Base-by-base conservation (phyloP, 192 early-diverging fungal genomes). In the Entomortierella chlamydospora region DNA sequence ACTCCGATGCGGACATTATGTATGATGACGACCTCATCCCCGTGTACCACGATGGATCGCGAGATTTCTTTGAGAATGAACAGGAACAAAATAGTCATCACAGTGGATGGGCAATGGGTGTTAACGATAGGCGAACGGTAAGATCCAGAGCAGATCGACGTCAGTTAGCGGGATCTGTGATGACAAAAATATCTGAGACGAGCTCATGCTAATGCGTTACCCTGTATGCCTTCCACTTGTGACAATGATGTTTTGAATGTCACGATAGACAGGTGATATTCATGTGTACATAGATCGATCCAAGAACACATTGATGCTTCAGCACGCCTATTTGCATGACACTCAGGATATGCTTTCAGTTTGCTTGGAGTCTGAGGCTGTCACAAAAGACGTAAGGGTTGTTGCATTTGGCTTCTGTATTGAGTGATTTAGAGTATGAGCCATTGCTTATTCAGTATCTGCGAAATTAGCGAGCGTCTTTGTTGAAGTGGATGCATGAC, bases 401-500 rank as follows among this genome's bases (percentile, higher is more conserved):
- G n/a, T n/a, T n/a, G n/a, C n/a, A n/a, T n/a, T n/a, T n/a, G n/a
- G n/a, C n/a, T n/a, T n/a, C n/a, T n/a, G n/a, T n/a, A n/a, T n/a
- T n/a, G n/a, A n/a, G n/a, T n/a, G n/a, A n/a, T n/a, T n/a, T n/a
- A n/a, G n/a, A n/a, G n/a, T n/a, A n/a, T n/a, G n/a, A n/a, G n/a
- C n/a, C n/a, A n/a, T n/a, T n/a, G n/a, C n/a, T n/a, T n/a, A n/a
- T n/a, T n/a, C n/a, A n/a, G n/a, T n/a, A n/a, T n/a, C n/a, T n/a
- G n/a, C n/a, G 34, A 37, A 37, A 37, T 49, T 68, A 76, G 73
- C 61, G 39, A 52, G 29, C 66, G 4, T 64, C 74, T 1, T 22
- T 78, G 29, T 58, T 64, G 55, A 78, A 78, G 30, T 78, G 74
- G 74, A 43, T 78, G 67, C 54, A 78, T 22, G 60, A 63, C 22